A percentile compares a stretch with the other conserved stretches of the same genome.
Conservation (phyloP, 2,329 filamentous ascomycete species). For the Aspergillus japonicus region DNA sequence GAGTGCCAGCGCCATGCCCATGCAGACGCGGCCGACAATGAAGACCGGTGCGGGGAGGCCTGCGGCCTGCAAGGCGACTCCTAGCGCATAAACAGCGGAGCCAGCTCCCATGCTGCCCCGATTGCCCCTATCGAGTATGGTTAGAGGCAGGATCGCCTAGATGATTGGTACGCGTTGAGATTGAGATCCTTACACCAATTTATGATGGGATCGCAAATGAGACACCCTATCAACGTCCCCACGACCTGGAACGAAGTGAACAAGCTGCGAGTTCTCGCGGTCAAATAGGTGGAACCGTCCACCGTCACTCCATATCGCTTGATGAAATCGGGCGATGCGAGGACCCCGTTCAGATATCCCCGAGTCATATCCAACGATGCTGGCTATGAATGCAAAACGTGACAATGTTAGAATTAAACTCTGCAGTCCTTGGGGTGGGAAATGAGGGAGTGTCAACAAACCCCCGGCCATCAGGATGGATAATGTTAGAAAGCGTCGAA, state of each 20-base stretch:
- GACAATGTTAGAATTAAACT: too few species aligned
- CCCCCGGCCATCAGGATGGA: too few species aligned
- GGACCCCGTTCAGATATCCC: neutral
- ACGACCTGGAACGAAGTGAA: neutral
- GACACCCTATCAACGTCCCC: neutral
- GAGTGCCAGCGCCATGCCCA: constrained; percentile 65
- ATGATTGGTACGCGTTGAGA: too few species aligned
- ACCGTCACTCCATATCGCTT: neutral
- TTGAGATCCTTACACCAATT: neutral
- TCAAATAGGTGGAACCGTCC: neutral
- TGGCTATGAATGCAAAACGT: neutral
- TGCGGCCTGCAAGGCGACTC: constrained; percentile 30
- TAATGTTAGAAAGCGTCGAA: too few species aligned
- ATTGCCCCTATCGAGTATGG: neutral
- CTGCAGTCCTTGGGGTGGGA: too few species aligned
- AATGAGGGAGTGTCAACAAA: too few species aligned
- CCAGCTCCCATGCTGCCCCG: neutral
- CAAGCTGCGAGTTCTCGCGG: neutral
- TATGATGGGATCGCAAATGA: neutral
- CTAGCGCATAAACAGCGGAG: constrained; percentile 26
- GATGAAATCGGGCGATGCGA: neutral
- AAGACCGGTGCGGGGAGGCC: constrained; percentile 23
- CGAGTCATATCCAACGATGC: neutral
- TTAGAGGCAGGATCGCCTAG: too few species aligned
- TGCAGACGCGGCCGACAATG: constrained; percentile 51